phyloP scores from a whole-genome alignment of 331 rosid species.

The Cydonia oblonga region DNA sequence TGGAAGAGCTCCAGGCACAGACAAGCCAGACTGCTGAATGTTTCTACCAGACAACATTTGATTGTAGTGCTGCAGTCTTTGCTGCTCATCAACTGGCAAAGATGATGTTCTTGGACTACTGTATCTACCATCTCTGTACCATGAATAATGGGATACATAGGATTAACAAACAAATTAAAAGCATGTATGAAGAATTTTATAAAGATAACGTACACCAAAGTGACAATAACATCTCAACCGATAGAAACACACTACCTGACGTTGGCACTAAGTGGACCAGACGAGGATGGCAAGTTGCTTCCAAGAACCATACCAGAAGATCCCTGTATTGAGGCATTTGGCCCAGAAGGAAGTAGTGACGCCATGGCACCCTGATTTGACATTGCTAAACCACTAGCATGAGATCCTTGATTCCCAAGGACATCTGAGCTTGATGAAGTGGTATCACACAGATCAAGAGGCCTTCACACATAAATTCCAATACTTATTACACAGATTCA shows the following conservation, averaged over 20 bases:
- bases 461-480: constrained; percentile 56
- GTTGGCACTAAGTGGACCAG: constrained; percentile 45
- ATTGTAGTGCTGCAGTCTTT: constrained; percentile 75
- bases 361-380: constrained; percentile 61
- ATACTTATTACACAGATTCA: neutral
- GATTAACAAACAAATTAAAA: neutral
- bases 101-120: constrained; percentile 57
- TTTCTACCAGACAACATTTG: constrained; percentile 66
- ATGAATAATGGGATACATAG: neutral
- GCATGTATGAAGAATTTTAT: neutral
- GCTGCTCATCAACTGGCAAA: constrained; percentile 80
- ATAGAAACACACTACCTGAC: constrained; percentile 41
- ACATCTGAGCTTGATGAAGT: constrained; percentile 55
- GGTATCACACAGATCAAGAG: constrained; percentile 84
- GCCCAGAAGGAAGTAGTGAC: constrained; percentile 53
- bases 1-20: constrained; percentile 53
- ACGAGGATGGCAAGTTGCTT: constrained; percentile 45
- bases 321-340: constrained; percentile 56
- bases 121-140: constrained; percentile 64
- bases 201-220: neutral
- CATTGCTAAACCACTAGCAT: constrained; percentile 55
- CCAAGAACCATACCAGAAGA: constrained; percentile 62
- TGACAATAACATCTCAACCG: neutral
- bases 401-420: constrained; percentile 67
- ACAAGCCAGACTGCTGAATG: constrained; percentile 58